phyloP scores from a whole-genome alignment of 148 eudicot species.

The Suaeda aralocaspica region DNA sequence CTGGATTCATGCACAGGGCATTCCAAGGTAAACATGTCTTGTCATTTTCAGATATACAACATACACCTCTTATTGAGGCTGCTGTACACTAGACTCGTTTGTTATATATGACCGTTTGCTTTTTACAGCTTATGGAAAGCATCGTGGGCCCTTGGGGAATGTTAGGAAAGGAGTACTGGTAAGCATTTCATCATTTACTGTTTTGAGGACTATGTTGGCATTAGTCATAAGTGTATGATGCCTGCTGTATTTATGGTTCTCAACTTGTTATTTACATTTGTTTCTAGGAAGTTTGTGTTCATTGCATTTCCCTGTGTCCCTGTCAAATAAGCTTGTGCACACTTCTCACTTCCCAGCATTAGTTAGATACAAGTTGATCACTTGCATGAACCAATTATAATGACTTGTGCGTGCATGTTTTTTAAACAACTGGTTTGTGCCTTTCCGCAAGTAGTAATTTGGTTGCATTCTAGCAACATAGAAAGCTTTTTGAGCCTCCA shows the following conservation, averaged over 20 bases:
- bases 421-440: too few relatives aligned
- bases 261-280: too few relatives aligned
- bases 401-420: background rate
- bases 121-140: constrained; percentile 76
- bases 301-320: too few relatives aligned
- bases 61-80: background rate
- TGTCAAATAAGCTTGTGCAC: background rate
- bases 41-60: background rate
- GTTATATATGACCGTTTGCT: background rate
- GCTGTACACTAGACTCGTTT: background rate
- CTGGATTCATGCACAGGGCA: constrained; percentile 99
- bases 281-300: too few relatives aligned
- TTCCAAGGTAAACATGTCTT: constrained; percentile 57
- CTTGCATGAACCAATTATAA: background rate
- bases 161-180: constrained; percentile 99
- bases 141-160: constrained; percentile 91
- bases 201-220: background rate
- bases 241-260: too few relatives aligned
- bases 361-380: background rate
- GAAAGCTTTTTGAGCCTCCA: too few relatives aligned
- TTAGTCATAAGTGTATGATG: too few relatives aligned
- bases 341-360: background rate
- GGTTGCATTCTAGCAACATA: too few relatives aligned
- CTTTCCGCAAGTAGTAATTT: too few relatives aligned
- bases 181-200: constrained; percentile 19